Conservation (phyloP, 1,139 yeast species). For the Blastobotrys persicus region DNA sequence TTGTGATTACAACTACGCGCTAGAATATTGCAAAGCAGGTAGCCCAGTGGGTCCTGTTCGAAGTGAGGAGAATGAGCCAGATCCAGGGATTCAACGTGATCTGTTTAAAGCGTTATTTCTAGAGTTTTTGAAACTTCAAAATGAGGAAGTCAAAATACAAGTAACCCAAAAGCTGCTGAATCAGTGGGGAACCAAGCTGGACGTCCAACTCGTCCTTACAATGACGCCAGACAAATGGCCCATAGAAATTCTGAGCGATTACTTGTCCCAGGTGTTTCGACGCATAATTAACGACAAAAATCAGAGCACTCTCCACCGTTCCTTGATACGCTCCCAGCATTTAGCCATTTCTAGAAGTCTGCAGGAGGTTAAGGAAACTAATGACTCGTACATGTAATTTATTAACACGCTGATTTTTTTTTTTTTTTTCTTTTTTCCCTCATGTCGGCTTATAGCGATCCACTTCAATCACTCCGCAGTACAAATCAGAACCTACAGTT, state of each 20-base stretch:
- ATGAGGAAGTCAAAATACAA: conserved; percentile 25
- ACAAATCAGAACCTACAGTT: too few species aligned
- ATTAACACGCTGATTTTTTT: too few species aligned
- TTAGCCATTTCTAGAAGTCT: background rate
- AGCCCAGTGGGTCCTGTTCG: conserved; percentile 22
- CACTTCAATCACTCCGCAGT: too few species aligned
- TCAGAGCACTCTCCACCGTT: conserved; percentile 23
- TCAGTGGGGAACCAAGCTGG: conserved; percentile 34
- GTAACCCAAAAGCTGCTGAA: conserved; percentile 34
- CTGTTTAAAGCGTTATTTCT: conserved; percentile 32
- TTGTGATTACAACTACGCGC: conserved; percentile 38
- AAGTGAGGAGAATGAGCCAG: conserved; percentile 15
- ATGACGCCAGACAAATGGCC: conserved; percentile 39
- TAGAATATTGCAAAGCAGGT: conserved; percentile 36
- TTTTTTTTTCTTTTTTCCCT: too few species aligned
- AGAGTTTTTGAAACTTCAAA: conserved; percentile 31
- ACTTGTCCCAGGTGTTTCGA: conserved; percentile 28
- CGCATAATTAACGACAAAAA: conserved; percentile 25
- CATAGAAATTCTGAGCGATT: conserved; percentile 34
- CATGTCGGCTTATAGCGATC: too few species aligned
- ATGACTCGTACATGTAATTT: background rate
- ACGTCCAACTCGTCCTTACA: conserved; percentile 32
- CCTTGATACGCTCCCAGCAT: conserved; percentile 30
- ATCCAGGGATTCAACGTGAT: conserved; percentile 23
- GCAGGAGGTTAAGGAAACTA: background rate